Base-by-base conservation (phyloP, 1,284 basidiomycete genomes). In the Xerocomus minutiporus region DNA sequence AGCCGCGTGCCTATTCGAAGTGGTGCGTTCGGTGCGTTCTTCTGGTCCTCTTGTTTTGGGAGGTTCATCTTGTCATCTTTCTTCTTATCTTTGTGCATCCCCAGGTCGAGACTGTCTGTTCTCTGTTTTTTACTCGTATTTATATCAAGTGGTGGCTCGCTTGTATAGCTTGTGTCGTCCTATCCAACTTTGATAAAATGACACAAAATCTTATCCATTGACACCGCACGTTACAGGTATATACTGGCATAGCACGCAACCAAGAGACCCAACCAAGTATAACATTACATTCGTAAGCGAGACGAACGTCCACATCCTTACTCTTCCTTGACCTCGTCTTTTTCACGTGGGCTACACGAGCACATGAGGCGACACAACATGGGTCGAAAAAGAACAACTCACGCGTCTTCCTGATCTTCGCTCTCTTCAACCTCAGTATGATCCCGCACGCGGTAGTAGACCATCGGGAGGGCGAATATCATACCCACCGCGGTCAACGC, bases 391-490 rank as follows among this genome's bases (percentile, higher is more conserved):
- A 28, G 4, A 28, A 3, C 13, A 34, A 52, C 59, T 58, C 51
- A 71, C 69, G 51, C 4, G 4, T 17, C 8, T 7, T 28, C 40
- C 40, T 28, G 40, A 9, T 15, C 32, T 6, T 8, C 23, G 42
- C 60, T 63, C 25, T 64, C 67, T 43, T 63, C 62, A 5, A 53
- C 13, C 1, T 61, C 59, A 2, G 71, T 73, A 17, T 58, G 60
- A 36, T 72, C 61, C 15, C 54, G 61, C n/a, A 73, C 71, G 6
- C 71, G 71, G 42, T 49, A 57, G 45, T 68, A 68, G 5, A 73
- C 61, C 72, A 73, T 73, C 13, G 71, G 71, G 3, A 71, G 34
- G 0, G 70, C 67, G 46, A 64, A 72, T 26, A 71, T 11, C 53
- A 73, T 63, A 4, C 71, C 72, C 0, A 50, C 67, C 7, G 60